Base-by-base conservation (phyloP, 75 land plant genomes). In the Picea sitchensis region DNA sequence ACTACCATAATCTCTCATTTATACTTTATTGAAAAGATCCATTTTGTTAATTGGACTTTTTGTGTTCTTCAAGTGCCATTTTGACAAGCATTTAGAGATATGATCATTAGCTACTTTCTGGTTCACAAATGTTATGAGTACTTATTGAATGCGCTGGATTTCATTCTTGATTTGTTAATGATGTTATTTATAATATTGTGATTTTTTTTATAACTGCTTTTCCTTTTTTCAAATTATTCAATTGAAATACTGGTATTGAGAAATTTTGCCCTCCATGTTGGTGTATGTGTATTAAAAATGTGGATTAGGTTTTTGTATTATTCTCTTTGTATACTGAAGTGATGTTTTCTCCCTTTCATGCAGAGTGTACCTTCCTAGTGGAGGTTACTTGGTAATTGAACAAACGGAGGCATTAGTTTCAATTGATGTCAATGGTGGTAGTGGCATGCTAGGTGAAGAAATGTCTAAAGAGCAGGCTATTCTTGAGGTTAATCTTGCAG, bases 341-440 rank as follows among this genome's bases (percentile, higher is more conserved):
- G 71, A 63, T 17, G 34, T 47, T 31, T 72, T 73, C 3, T 65
- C 56, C 26, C 65, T 21, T 38, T 36, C 14, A 75, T 80, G 47
- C 82, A 95, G 98, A 83, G 99, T 97, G 64, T 82, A 90, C 18
- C 88, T 97, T 32, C 81, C 88, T 21, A 95, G 90, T 81, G 99
- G 99, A 80, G 99, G 94, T 65, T 97, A 93, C 72, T 75, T 97
- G 8, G 93, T 97, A 65, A 90, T 97, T 83, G 93, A 97, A 77
- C 96, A 97, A 80, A 97, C 99, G 13, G 99, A 97, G 81, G 99
- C 98, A 18, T 83, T 97, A 65, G 98, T 97, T 59, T 93, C 99
- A n/a, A 89, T 97, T 76, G 99, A 97, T 88, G 99, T 97, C 20
- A 97, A 97, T 89, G 96, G 99, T 4, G 99, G 99, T 61, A 85